Base-by-base conservation (phyloP, 139 green algal species). In the Tetradesmus obliquus region DNA sequence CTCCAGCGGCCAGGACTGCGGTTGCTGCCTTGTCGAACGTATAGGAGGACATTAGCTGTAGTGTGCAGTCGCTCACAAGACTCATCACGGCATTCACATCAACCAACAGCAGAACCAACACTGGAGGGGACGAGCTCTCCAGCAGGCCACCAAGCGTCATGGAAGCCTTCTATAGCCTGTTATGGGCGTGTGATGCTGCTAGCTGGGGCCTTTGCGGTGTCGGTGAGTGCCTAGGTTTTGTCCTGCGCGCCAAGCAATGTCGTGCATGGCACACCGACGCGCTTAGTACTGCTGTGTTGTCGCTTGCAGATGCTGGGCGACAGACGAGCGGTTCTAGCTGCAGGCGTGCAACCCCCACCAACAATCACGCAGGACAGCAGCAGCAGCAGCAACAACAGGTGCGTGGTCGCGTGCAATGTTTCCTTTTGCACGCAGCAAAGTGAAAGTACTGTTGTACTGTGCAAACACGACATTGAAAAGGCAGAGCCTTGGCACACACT, bases 291-390 rank as follows among this genome's bases (percentile, higher is more conserved):
- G 5, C 54, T 12, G 55, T 71, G 83, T 10, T 55, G 55, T 79
- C 8, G 20, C 8, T 8, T 83, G 71, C 86, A 90, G 86, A 60
- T 90, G 69, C 58, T 90, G 3, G 19, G 79, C 5, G 86, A 90
- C 86, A 90, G 24, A 45, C 15, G 86, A 55, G 3, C 69, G 9
- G 86, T 71, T 5, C 66, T 81, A 24, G 86, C 86, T 22, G 86
- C 86, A 19, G 32, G 24, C 71, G 13, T n/a, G 10, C 15, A 71
- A n/a, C 32, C 60, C 60, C 7, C 54, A 12, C 51, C 62, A 32
- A 81, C 20, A 15, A 22, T 53, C 5, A 84, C 79, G 22, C 3
- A 76, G 66, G 66, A 76, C 13, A 76, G 66, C 66, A 76, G 66
- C 66, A 72, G 62, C 62, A 24, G 66, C 66, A 76, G 66, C 66